Base-by-base conservation (phyloP, 179 eudicot genomes). In the Silene noctiflora region DNA sequence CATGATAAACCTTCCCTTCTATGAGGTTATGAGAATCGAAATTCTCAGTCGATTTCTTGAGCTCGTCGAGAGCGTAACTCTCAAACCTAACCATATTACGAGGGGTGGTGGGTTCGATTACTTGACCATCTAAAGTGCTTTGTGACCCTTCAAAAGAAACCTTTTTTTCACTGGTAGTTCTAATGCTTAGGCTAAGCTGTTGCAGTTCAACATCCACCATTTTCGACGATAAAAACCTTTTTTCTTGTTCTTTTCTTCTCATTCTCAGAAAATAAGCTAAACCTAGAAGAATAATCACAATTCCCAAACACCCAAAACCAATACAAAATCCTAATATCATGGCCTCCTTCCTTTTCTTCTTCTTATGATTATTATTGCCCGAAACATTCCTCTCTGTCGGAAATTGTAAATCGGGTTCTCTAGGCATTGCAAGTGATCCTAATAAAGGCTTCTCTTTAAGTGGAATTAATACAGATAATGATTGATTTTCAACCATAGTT, bases 91-190 rank as follows among this genome's bases (percentile, higher is more conserved):
- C 27, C 84, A 80, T 86, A n/a, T 51, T 64, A n/a, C 84, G 75
- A 5, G 84, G 85, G 0, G 89, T 86, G 6, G 81, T 76, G 51
- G 86, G 51, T 6, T 84, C 87, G 22, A 81, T 29, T 19, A 31
- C 55, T 31, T 80, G 90, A 29, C 82, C 90, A 68, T 86, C 89
- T 8, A 87, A 73, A 21, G 86, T 80, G 58, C 86, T 82, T 67
- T 91, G 96, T 59, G 94, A 88, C 7, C 87, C 89, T 72, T 91
- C 98, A 9, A 89, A 91, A 2, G 96, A 91, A 10, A 86, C 87
- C 67, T 91, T 90, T 85, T 91, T 91, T 59, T 89, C 92, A 20
- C 93, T 91, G 0, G 87, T 76, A 11, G 93, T 91, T 68, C 93
- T 79, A 17, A 87, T 80, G 65, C 98, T 94, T 63, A 90, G 75